Base-by-base conservation (phyloP, 2,329 filamentous ascomycete species). In the Scedosporium minutisporum region DNA sequence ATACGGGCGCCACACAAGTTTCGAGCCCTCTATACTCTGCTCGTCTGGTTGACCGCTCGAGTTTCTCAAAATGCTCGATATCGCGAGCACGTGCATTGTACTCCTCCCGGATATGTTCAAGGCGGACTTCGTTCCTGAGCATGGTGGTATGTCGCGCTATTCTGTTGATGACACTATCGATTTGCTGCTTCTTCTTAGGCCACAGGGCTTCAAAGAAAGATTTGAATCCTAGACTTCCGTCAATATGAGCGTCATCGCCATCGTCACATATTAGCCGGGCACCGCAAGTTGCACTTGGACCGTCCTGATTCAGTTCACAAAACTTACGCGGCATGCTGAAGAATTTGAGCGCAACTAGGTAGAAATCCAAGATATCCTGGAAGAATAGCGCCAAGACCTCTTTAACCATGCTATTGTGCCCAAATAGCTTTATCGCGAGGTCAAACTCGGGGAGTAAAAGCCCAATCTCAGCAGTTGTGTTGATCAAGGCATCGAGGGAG, bases 401-500 rank as follows among this genome's bases (percentile, higher is more conserved):
- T 48, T 23, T 48, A 1, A 57, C 10, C 7, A 57, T 16, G n/a
- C 33, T 29, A n/a, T 57, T 18, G 27, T 41, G 6, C 27, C 29
- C 29, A 14, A 58, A 58, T 6, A 58, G 25, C 57, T 41, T 41
- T 18, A 38, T 29, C 27, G 33, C 12, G 9, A 18, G 27, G 14
- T 10, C 14, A 41, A 62, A 57, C 41, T 62, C 61, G 3, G 61
- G 53, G 3, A 62, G 27, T 3, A 33, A 12, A 14, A 3, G 38
- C 6, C 64, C 62, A 55, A 66, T 64, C 53, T 64, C 58, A 33
- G 55, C 62, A 29, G 60, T 64, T 42, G 58, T 62, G 21, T 63
- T 55, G 12, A 58, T 33, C 12, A 67, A 55, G 14, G 63, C 63
- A n/a, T 57, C 60, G 51, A 62, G 42, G 7, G 60, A 42, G 6